These are phyloP conservation scores for Aspergillus sclerotiicarbonarius DNA, from an alignment of 495 filamentous ascomycete species.

Conservation along the genomic window DNA sequence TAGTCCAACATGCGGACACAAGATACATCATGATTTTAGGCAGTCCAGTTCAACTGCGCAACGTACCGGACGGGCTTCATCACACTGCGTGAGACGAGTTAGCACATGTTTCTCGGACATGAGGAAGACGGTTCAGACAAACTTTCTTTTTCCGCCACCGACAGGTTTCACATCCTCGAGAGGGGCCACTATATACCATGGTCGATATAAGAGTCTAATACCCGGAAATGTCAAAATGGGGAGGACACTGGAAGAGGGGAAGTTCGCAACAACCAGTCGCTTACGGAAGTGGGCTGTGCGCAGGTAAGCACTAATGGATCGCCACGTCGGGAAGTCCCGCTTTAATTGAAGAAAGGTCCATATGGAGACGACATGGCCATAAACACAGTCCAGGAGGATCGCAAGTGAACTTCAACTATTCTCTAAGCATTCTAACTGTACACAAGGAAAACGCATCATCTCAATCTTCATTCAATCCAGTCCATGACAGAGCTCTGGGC, in stretches of 20 bases:
- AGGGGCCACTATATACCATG: conserved; percentile 35
- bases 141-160: conserved; percentile 35
- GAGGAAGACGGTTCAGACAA: conserved; percentile 3
- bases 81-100: conserved; percentile 20
- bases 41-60: no score
- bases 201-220: neutral
- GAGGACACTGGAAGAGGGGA: neutral
- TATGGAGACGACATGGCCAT: no score
- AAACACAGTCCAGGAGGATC: no score
- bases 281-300: neutral
- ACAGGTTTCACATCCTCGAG: conserved; percentile 31
- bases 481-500: conserved; percentile 20
- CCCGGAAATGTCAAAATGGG: neutral
- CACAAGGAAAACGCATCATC: no score
- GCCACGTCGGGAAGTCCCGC: neutral
- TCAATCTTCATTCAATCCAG: neutral
- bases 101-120: neutral
- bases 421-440: no score
- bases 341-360: no score
- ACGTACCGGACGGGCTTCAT: conserved; percentile 32
- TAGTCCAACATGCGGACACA: neutral
- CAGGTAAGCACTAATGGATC: neutral
- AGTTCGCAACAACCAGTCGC: neutral
- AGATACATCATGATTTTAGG: neutral
- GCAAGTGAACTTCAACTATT: no score